Conservation (phyloP, 1,284 basidiomycete genomes). For the Melampsora americana region DNA sequence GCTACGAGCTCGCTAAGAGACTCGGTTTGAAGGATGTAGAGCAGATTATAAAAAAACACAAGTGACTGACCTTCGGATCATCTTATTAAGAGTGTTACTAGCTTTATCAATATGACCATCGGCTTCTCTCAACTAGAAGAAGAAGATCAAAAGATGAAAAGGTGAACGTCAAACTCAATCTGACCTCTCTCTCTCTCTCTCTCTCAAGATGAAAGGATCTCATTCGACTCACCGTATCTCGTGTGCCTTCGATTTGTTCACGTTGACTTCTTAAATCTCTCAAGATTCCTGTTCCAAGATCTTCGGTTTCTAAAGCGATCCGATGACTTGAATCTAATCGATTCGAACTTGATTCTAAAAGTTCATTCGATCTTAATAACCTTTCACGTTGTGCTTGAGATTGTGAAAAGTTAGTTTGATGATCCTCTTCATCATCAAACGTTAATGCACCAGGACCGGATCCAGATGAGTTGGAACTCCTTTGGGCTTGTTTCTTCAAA, state of each 20-base stretch:
- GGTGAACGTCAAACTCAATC: neutral
- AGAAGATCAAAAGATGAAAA: slow-evolving; percentile 45
- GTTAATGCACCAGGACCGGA: neutral
- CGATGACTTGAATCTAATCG: slow-evolving; percentile 85
- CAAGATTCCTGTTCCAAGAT: slow-evolving; percentile 88
- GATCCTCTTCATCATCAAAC: slow-evolving; percentile 11
- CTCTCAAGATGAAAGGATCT: too few species aligned
- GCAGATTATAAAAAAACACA: neutral
- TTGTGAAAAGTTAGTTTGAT: neutral
- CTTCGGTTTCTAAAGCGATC: slow-evolving; percentile 92
- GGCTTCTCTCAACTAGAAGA: slow-evolving; percentile 58
- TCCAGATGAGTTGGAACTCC: slow-evolving; percentile 3
- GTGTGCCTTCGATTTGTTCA: slow-evolving; percentile 90
- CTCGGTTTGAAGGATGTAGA: neutral
- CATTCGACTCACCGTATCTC: slow-evolving; percentile 68
- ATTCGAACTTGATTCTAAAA: slow-evolving; percentile 57
- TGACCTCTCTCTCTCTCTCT: too few species aligned
- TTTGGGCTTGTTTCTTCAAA: slow-evolving; percentile 68
- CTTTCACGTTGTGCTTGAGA: slow-evolving; percentile 55
- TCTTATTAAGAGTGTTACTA: slow-evolving; percentile 62
- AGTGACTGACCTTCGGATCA: slow-evolving; percentile 62
- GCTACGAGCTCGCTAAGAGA: neutral
- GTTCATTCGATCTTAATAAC: slow-evolving; percentile 54
- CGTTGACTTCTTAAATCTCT: slow-evolving; percentile 78
- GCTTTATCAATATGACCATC: slow-evolving; percentile 62